Evolutionary conservation across 116 monocot genomes (phyloP), one percentile per base, ranked within the genome.

Genomic region (Posidonia oceanica): DNA sequence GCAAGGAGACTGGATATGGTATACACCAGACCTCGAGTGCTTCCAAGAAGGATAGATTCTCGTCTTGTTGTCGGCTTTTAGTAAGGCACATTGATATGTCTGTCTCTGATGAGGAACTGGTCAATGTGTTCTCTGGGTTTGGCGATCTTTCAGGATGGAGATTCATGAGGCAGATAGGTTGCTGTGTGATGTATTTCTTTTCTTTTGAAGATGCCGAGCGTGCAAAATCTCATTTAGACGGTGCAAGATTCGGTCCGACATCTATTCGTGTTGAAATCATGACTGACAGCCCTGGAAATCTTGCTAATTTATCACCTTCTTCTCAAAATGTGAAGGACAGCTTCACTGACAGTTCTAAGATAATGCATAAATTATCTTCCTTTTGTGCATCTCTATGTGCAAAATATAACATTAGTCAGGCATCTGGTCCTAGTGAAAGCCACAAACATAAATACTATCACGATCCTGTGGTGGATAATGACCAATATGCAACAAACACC

Each of bases 81-180:
- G 78, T 86, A 41, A 83, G 75, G 67, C 80, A 86, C 52, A 73
- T 86, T 71, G 86, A 83, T 69, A 65, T 52, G 39, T 80, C 76
- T 39, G 75, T 83, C 52, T 63, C 83, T 56, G 83, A 83, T 52
- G 72, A 80, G 69, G 80, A 83, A 73, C 67, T 86, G 37, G 75
- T 86, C 55, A 80, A 73, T 80, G 80, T 78, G 40, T 86, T 87
- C 59, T 84, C 81, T 37, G 71, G 72, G 53, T 86, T 59, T 78
- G 86, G 86, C 57, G 83, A 83, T 29, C 55, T 86, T 78, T 67
- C 73, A 62, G 70, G 80, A 36, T 80, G 80, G 78, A 75, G 78
- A 52, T 83, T 86, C 48, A 73, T 75, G 69, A 72, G 75, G 75
- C 76, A 67, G 71, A 75, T 38, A 59, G 73, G 78, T 69, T 73